Conservation (phyloP, 345 rosid species). For the Bruguiera parviflora region DNA sequence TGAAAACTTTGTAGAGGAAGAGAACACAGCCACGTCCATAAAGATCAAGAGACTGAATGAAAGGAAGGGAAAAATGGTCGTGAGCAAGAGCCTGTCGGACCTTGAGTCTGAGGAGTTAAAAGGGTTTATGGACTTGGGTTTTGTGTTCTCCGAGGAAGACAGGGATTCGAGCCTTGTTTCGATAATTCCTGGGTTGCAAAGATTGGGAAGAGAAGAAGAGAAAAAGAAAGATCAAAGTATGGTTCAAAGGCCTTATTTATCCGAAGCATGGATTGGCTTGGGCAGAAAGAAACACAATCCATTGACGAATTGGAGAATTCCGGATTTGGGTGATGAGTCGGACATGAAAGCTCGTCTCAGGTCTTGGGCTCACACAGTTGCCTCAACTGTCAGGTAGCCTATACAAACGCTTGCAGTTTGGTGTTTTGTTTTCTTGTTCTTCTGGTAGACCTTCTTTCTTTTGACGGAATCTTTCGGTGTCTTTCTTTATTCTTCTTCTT, state of each 20-base stretch:
- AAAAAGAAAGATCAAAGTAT: constrained; percentile 13
- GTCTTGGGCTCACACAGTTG: constrained; percentile 81
- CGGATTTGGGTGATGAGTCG: constrained; percentile 42
- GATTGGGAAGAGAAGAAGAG: constrained; percentile 40
- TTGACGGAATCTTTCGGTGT: no score
- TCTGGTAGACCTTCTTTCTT: neutral
- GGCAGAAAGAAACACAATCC: constrained; percentile 35
- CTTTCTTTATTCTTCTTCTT: no score
- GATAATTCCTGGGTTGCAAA: constrained; percentile 71
- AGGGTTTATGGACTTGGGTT: constrained; percentile 91
- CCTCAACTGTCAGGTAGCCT: constrained; percentile 49
- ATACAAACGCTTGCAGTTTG: no score
- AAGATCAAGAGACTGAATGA: neutral
- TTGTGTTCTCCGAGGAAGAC: constrained; percentile 78
- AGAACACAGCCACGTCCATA: neutral
- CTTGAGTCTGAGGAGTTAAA: constrained; percentile 75
- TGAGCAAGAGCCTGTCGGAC: constrained; percentile 59
- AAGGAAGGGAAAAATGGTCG: constrained; percentile 14
- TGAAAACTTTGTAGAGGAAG: constrained; percentile 1
- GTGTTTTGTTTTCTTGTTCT: neutral
- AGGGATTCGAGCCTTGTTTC: constrained; percentile 60
- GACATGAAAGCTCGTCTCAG: constrained; percentile 58
- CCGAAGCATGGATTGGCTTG: constrained; percentile 72
- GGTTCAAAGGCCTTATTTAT: constrained; percentile 61
- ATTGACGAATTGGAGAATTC: constrained; percentile 59